These are phyloP conservation scores for Crucibulum parvulum DNA, from an alignment of 1,284 basidiomycete genomes.

Conservation along the genomic window DNA sequence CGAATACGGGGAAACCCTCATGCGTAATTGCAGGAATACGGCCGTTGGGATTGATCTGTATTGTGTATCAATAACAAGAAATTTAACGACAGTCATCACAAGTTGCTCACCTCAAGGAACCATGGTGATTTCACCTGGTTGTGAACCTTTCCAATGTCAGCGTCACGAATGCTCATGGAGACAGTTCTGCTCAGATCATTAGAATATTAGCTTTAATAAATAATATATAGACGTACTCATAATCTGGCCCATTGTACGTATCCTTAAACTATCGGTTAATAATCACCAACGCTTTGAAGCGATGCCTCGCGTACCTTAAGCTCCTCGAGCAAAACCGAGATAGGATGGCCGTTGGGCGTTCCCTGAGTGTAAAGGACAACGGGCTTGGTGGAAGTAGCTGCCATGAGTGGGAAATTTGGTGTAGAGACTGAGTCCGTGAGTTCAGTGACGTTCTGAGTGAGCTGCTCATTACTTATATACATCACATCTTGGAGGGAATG, in stretches of 20 bases:
- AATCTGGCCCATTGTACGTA: neutral
- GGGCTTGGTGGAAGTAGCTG: constrained; percentile 38
- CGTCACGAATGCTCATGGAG: neutral
- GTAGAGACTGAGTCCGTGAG: too few species aligned
- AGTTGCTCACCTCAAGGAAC: constrained; percentile 48
- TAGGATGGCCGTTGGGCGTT: constrained; percentile 76
- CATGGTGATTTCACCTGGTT: constrained; percentile 40
- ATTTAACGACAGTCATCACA: neutral
- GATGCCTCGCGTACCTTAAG: constrained; percentile 64
- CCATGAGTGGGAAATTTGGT: too few species aligned
- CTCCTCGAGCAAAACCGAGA: constrained; percentile 71
- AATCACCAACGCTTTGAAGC: constrained; percentile 41
- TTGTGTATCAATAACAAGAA: too few species aligned
- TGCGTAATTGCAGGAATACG: constrained; percentile 63
- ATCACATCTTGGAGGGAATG: too few species aligned
- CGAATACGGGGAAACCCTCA: constrained; percentile 66
- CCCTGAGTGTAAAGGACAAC: constrained; percentile 67
- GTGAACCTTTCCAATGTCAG: neutral
- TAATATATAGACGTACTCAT: too few species aligned
- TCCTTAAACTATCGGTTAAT: constrained; percentile 24
- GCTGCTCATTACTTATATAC: too few species aligned
- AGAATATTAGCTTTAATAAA: neutral
- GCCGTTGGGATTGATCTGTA: constrained; percentile 66
- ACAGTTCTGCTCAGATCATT: neutral
- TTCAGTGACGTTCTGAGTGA: too few species aligned